phyloP scores from a whole-genome alignment of 805 yeast genomes.

The Saccharomycopsis synnaedendra region DNA sequence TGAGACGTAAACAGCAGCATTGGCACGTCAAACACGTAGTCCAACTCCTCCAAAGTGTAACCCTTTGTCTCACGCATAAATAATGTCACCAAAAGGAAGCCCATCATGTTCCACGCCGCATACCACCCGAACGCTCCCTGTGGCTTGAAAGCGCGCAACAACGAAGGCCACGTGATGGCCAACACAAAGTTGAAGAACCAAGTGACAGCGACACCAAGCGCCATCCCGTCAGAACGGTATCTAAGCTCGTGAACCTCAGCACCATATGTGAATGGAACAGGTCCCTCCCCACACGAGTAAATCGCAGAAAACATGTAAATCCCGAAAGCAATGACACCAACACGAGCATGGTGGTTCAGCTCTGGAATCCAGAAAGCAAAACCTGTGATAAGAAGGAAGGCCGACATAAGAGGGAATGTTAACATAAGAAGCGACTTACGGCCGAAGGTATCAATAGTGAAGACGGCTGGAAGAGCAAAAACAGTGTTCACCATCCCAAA shows the following conservation, averaged over 20 bases:
- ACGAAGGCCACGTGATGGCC: slow-evolving; percentile 72
- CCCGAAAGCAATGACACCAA: slow-evolving; percentile 62
- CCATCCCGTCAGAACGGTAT: slow-evolving; percentile 72
- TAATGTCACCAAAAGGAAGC: slow-evolving; percentile 60
- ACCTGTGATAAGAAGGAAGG: slow-evolving; percentile 49
- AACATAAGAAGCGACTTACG: slow-evolving; percentile 48
- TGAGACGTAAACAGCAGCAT: slow-evolving; percentile 40
- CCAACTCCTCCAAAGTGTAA: slow-evolving; percentile 59
- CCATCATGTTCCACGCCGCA: slow-evolving; percentile 73
- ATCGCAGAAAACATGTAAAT: slow-evolving; percentile 62
- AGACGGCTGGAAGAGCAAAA: slow-evolving; percentile 76
- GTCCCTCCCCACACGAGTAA: slow-evolving; percentile 81
- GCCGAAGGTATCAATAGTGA: slow-evolving; percentile 69
- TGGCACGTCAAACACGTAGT: slow-evolving; percentile 58
- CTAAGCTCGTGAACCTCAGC: slow-evolving; percentile 78
- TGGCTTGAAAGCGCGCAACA: slow-evolving; percentile 52
- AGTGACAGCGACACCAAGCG: slow-evolving; percentile 63
- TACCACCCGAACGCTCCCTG: slow-evolving; percentile 87
- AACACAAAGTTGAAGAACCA: slow-evolving; percentile 65
- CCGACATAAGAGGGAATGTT: slow-evolving; percentile 56
- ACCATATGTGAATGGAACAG: slow-evolving; percentile 81
- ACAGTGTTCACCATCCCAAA: slow-evolving; percentile 73
- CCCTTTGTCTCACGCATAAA: slow-evolving; percentile 60
- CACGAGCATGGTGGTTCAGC: slow-evolving; percentile 35
- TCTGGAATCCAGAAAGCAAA: slow-evolving; percentile 61